phyloP scores from a whole-genome alignment of 2,329 filamentous ascomycete species.

The Fusarium tjaetaba region DNA sequence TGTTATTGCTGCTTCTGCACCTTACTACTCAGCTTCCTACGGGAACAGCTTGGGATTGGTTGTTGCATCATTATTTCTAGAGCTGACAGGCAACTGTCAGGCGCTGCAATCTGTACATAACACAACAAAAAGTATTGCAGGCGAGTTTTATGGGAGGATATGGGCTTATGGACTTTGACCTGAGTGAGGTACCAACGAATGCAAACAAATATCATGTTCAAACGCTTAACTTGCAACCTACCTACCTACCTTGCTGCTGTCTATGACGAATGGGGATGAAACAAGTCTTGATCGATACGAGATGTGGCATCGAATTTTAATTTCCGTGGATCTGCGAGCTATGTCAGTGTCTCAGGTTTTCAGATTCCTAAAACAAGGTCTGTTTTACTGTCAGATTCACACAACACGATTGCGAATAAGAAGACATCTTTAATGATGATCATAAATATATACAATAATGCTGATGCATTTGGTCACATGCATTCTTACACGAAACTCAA shows the following conservation, averaged over 20 bases:
- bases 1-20: not conserved
- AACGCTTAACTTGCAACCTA: not conserved
- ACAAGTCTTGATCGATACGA: slow-evolving; percentile 8
- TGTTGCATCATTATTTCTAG: slow-evolving; percentile 36
- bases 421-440: not conserved
- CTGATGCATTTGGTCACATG: not conserved
- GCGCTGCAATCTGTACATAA: slow-evolving; percentile 38
- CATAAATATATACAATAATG: not conserved
- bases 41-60: slow-evolving; percentile 13
- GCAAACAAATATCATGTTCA: slow-evolving; percentile 26
- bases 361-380: not conserved
- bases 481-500: slow-evolving; percentile 10
- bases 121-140: slow-evolving; percentile 26
- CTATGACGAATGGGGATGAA: slow-evolving; percentile 27
- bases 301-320: slow-evolving; percentile 19
- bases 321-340: not conserved
- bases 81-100: slow-evolving; percentile 33
- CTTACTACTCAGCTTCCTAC: slow-evolving; percentile 10
- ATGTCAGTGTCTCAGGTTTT: slow-evolving; percentile 16
- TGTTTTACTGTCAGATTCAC: slow-evolving; percentile 1
- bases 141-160: slow-evolving; percentile 20
- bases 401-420: slow-evolving; percentile 17
- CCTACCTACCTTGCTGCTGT: not conserved
- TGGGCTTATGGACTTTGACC: slow-evolving; percentile 10
- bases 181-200: slow-evolving; percentile 26